Evolutionary conservation across 768 basidiomycete species (phyloP).

Genomic region (Boletus coccyginus): DNA sequence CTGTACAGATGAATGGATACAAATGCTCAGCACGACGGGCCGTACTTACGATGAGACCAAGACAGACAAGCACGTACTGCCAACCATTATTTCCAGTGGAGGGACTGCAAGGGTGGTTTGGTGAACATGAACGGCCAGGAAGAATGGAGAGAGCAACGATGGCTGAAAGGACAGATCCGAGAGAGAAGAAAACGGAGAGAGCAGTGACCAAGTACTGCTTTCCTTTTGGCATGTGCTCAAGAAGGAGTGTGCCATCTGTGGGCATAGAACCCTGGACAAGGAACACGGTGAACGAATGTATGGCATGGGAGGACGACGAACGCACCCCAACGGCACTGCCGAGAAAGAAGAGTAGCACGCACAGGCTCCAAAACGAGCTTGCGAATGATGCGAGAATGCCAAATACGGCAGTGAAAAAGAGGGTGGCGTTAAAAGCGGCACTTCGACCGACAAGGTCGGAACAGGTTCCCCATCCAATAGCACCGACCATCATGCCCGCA

Average conservation of each 20-base stretch:
- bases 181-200: conserved; percentile 92
- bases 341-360: conserved; percentile 77
- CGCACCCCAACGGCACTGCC: conserved; percentile 92
- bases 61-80: conserved; percentile 75
- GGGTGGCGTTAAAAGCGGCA: conserved; percentile 87
- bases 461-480: conserved; percentile 89
- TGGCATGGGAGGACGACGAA: conserved; percentile 4
- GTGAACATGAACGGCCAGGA: conserved; percentile 69
- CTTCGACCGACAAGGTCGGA: conserved; percentile 89
- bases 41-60: conserved; percentile 80
- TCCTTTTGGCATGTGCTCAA: conserved; percentile 91
- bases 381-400: conserved; percentile 78
- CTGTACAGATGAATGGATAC: conserved; percentile 39
- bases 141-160: conserved; percentile 77
- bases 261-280: conserved; percentile 85
- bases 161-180: conserved; percentile 86
- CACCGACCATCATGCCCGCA: conserved; percentile 96
- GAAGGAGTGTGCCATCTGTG: conserved; percentile 88
- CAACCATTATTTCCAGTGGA: conserved; percentile 78
- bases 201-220: conserved; percentile 91
- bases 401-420: conserved; percentile 88
- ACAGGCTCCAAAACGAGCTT: conserved; percentile 64
- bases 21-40: not conserved
- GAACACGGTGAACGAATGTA: not conserved
- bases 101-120: conserved; percentile 56